phyloP scores from a whole-genome alignment of 306 rosid species.

The Medicago truncatula region MtrunA17r5.0-ANR NC_053048.1:1521001-1521500 shows the following conservation, averaged over 20 bases:
- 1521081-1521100: background rate
- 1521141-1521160: background rate
- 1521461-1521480: no score
- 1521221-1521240: background rate
- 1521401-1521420: no score
- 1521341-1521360: no score
- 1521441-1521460: no score
- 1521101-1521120: background rate
- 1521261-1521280: no score
- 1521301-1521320: accelerated
- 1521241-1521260: no score
- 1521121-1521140: background rate
- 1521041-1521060: background rate
- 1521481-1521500: no score
- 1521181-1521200: background rate
- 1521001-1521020: background rate
- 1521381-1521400: no score
- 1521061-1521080: background rate
- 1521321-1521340: accelerated
- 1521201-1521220: background rate
- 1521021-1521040: conserved; percentile 2
- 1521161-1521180: background rate
- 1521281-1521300: no score
- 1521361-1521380: no score
- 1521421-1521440: no score